phyloP scores from a whole-genome alignment of 495 filamentous ascomycete genomes.

The Trichocladium uniseriatum region DNA sequence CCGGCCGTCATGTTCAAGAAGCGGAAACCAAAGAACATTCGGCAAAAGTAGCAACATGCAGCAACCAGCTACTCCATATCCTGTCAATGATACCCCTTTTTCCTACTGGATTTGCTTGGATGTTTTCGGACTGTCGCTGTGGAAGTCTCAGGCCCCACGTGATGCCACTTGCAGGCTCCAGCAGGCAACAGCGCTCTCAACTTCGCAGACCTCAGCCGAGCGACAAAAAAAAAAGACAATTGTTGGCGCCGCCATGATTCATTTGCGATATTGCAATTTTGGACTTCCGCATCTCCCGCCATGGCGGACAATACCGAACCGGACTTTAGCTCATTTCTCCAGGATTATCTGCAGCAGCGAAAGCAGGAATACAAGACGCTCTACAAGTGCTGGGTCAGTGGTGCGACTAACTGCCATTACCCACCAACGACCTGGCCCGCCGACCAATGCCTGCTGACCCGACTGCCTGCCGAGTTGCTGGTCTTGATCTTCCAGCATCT shows the following conservation, averaged over 20 bases:
- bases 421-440: slow-evolving; percentile 4
- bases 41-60: slow-evolving; percentile 33
- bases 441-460: slow-evolving; percentile 8
- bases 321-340: too few species aligned
- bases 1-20: slow-evolving; percentile 73
- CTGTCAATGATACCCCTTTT: slow-evolving; percentile 15
- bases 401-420: neutral
- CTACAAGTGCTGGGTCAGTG: neutral
- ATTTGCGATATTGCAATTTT: too few species aligned
- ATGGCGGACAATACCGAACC: too few species aligned
- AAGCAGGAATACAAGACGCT: slow-evolving; percentile 1
- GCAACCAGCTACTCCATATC: neutral
- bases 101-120: too few species aligned
- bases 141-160: too few species aligned
- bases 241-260: too few species aligned
- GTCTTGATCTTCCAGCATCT: slow-evolving; percentile 3
- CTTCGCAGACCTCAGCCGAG: too few species aligned
- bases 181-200: too few species aligned
- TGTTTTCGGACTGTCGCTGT: too few species aligned
- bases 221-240: too few species aligned
- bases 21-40: slow-evolving; percentile 70
- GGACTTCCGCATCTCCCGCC: too few species aligned
- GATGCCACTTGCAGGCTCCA: too few species aligned
- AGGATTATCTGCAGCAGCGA: neutral
- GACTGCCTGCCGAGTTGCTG: slow-evolving; percentile 10